Evolutionary conservation across 345 rosid species (phyloP).

Genomic region (Triadica sebifera): DNA sequence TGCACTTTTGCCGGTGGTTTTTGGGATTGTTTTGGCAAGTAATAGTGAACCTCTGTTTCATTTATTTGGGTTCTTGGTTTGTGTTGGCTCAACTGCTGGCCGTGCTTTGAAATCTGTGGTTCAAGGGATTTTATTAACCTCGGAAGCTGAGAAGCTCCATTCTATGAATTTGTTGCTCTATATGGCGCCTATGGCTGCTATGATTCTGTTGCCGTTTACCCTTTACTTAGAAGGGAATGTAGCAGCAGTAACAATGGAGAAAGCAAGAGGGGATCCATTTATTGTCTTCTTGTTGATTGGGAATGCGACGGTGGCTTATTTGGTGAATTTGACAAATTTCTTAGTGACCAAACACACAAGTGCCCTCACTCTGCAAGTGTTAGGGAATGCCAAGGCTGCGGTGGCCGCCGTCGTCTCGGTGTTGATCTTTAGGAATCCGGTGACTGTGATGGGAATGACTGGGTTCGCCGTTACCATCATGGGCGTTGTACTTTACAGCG

Average conservation of each 20-base stretch:
- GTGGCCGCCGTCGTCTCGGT: conserved; percentile 94
- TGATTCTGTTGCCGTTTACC: conserved; percentile 83
- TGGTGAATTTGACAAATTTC: conserved; percentile 92
- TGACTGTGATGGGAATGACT: conserved; percentile 82
- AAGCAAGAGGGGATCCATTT: conserved; percentile 61
- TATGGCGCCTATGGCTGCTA: conserved; percentile 98
- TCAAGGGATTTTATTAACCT: conserved; percentile 75
- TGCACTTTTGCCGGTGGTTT: conserved; percentile 85
- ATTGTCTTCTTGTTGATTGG: conserved; percentile 72
- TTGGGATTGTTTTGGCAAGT: conserved; percentile 89
- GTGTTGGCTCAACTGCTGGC: conserved; percentile 91
- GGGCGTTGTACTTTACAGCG: conserved; percentile 98
- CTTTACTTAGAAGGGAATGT: conserved; percentile 94
- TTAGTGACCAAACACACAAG: conserved; percentile 98
- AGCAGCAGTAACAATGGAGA: conserved; percentile 64
- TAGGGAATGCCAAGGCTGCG: conserved; percentile 99
- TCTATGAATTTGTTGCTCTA: conserved; percentile 89
- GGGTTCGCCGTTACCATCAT: conserved; percentile 86
- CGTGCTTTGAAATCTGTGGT: conserved; percentile 94
- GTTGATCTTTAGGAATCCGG: conserved; percentile 89
- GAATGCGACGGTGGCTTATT: conserved; percentile 93
- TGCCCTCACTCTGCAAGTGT: conserved; percentile 90
- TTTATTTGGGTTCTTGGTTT: conserved; percentile 85
- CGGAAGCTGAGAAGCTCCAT: conserved; percentile 90
- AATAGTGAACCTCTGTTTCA: conserved; percentile 92